phyloP scores from a whole-genome alignment of 805 yeast species.

The Barnettozyma botsteinii region DNA sequence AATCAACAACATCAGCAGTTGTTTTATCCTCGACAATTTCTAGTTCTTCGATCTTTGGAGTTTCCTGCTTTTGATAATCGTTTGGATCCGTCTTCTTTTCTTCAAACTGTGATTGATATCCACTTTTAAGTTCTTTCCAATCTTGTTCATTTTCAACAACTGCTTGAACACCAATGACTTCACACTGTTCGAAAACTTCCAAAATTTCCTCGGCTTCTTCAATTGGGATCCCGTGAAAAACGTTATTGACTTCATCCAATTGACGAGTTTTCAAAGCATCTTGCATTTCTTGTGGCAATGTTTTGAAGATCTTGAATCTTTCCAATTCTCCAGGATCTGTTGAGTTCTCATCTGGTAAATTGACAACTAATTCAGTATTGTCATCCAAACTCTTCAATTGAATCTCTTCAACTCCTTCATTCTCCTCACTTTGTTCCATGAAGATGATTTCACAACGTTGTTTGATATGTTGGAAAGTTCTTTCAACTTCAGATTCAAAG shows the following conservation, averaged over 20 bases:
- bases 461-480: slow-evolving; percentile 70
- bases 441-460: slow-evolving; percentile 65
- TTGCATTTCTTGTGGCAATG: slow-evolving; percentile 59
- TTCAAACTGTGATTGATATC: slow-evolving; percentile 28
- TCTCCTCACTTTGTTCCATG: slow-evolving; percentile 40
- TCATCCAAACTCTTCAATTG: slow-evolving; percentile 89
- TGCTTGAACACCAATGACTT: slow-evolving; percentile 78
- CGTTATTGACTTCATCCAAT: slow-evolving; percentile 76
- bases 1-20: slow-evolving; percentile 39
- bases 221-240: slow-evolving; percentile 65
- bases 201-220: slow-evolving; percentile 77
- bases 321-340: slow-evolving; percentile 36
- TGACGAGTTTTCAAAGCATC: slow-evolving; percentile 66
- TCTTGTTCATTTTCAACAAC: slow-evolving; percentile 67
- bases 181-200: slow-evolving; percentile 70
- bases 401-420: slow-evolving; percentile 59
- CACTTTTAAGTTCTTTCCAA: slow-evolving; percentile 48
- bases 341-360: slow-evolving; percentile 53
- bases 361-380: slow-evolving; percentile 63
- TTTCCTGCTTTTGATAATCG: slow-evolving; percentile 10
- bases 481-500: slow-evolving; percentile 65
- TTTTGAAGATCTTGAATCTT: slow-evolving; percentile 49
- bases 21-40: slow-evolving; percentile 20
- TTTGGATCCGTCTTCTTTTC: background rate
- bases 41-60: slow-evolving; percentile 16